Evolutionary conservation across 306 rosid genomes (phyloP).

Genomic region (Hippophae rhamnoides): DNA sequence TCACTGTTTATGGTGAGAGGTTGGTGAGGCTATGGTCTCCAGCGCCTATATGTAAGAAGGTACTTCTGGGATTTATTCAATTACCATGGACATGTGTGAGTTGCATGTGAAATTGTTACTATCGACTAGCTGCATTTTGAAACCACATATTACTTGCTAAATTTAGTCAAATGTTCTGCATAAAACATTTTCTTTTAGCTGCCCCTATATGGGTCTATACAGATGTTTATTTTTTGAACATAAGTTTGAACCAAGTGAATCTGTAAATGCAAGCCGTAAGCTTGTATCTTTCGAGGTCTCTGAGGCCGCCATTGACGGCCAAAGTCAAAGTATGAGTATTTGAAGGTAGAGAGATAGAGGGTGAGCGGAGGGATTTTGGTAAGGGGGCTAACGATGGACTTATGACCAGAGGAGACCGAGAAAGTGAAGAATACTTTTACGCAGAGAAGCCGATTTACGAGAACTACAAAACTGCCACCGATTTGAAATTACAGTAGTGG

Average conservation of each 20-base stretch:
- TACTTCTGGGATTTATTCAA: conserved; percentile 14
- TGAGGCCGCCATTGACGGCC: conserved; percentile 93
- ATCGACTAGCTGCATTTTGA: no score
- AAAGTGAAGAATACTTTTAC: conserved; percentile 15
- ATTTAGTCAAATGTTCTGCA: no score
- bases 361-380: conserved; percentile 17
- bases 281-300: conserved; percentile 38
- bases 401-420: background rate
- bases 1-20: no score
- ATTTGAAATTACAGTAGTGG: conserved; percentile 4
- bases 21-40: conserved; percentile 43
- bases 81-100: background rate
- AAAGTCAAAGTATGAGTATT: conserved; percentile 28
- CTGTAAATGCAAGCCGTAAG: conserved; percentile 27
- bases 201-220: no score
- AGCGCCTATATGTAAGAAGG: conserved; percentile 83
- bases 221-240: no score
- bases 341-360: background rate
- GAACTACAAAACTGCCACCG: conserved; percentile 8
- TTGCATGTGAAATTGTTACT: background rate
- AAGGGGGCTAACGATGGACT: no score
- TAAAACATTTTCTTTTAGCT: no score
- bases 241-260: no score
- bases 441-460: background rate
- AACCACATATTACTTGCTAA: no score